A percentile compares a stretch with the other conserved stretches of the same genome.
Evolutionary conservation across 2,329 filamentous ascomycete genomes (phyloP).

Genomic region (Aspergillus glaucus): DNA sequence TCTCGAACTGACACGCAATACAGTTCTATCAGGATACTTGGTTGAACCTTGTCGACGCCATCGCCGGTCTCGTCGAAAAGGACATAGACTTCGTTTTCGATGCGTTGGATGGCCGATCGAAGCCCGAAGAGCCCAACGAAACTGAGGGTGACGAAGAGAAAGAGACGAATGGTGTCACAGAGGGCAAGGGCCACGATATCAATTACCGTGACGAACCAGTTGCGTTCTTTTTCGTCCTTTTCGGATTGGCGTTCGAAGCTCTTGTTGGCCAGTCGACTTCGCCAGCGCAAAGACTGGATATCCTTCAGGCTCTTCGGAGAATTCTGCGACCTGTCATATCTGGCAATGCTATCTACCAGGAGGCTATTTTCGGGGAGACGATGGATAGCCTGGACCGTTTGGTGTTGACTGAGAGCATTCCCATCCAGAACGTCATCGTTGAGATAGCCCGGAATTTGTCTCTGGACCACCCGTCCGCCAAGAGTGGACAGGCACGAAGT

Average conservation of each 20-base stretch:
- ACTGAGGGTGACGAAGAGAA: slow-evolving; percentile 15
- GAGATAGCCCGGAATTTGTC: slow-evolving; percentile 88
- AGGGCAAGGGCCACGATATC: slow-evolving; percentile 67
- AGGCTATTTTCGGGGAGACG: slow-evolving; percentile 91
- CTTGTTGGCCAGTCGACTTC: slow-evolving; percentile 74
- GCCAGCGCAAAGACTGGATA: slow-evolving; percentile 74
- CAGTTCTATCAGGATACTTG: slow-evolving; percentile 94
- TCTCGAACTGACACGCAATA: not conserved
- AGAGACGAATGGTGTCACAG: slow-evolving; percentile 11
- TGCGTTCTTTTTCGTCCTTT: slow-evolving; percentile 97
- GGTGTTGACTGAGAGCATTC: slow-evolving; percentile 80
- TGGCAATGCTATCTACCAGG: slow-evolving; percentile 92
- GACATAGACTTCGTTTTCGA: slow-evolving; percentile 98
- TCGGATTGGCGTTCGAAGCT: slow-evolving; percentile 93
- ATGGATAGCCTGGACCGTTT: slow-evolving; percentile 93
- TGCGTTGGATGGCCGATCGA: slow-evolving; percentile 76
- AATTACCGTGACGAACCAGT: slow-evolving; percentile 98
- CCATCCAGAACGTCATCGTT: slow-evolving; percentile 87
- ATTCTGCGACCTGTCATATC: slow-evolving; percentile 91
- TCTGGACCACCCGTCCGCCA: slow-evolving; percentile 82
- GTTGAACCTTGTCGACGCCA: slow-evolving; percentile 94
- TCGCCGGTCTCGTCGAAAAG: slow-evolving; percentile 93
- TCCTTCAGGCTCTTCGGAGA: slow-evolving; percentile 85
- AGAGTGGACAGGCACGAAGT: slow-evolving; percentile 57
- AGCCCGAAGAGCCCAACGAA: slow-evolving; percentile 22